Evolutionary conservation across 2,329 filamentous ascomycete species (phyloP).

Genomic region (Cordyceps javanica): DNA sequence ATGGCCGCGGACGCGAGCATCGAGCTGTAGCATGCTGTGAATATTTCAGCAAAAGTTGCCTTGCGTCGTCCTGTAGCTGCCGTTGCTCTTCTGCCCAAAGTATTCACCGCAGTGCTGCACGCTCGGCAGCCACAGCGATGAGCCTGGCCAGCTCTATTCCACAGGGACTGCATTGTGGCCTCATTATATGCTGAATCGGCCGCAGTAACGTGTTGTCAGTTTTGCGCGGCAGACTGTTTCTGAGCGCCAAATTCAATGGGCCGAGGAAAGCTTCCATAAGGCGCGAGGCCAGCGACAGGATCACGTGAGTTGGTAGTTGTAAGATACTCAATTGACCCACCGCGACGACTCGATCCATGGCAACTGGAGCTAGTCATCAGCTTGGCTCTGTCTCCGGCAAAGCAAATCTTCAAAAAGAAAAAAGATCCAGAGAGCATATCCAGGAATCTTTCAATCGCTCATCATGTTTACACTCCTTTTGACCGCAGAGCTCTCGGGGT

Average conservation of each 20-base stretch:
- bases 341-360: not conserved
- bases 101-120: conserved; percentile 47
- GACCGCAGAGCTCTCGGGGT: conserved; percentile 66
- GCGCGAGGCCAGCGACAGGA: not conserved
- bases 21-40: conserved; percentile 63
- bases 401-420: not conserved
- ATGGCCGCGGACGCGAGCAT: conserved; percentile 60
- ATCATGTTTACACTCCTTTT: conserved; percentile 61
- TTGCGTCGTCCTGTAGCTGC: conserved; percentile 44
- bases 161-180: conserved; percentile 58
- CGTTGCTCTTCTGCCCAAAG: conserved; percentile 44
- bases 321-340: conserved; percentile 6
- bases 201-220: not conserved
- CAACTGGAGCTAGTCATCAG: not conserved
- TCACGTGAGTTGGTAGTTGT: conserved; percentile 1
- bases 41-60: conserved; percentile 45
- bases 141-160: conserved; percentile 60
- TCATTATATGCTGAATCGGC: conserved; percentile 23
- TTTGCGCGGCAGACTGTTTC: not conserved
- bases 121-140: conserved; percentile 58
- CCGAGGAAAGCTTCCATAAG: conserved; percentile 7
- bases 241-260: not conserved
- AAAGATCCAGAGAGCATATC: not conserved
- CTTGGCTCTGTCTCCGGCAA: not conserved
- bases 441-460: not conserved